Evolutionary conservation across 1,139 yeast genomes (phyloP).

Genomic region (Candida mesenterica): DNA sequence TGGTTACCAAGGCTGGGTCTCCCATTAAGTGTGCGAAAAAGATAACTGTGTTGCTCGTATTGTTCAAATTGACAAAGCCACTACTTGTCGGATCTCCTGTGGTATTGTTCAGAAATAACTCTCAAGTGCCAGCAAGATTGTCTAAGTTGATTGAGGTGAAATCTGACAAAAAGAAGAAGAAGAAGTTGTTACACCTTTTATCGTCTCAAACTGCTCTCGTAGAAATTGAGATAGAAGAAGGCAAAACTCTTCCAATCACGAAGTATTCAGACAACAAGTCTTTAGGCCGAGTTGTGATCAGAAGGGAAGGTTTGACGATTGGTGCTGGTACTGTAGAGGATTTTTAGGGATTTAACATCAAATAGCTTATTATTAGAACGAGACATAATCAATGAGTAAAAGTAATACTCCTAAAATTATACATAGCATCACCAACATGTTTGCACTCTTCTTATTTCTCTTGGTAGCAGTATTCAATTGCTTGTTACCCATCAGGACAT

Average conservation of each 20-base stretch:
- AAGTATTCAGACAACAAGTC: slow-evolving; percentile 57
- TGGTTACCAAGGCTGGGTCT: slow-evolving; percentile 53
- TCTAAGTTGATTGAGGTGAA: slow-evolving; percentile 52
- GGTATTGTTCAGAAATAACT: slow-evolving; percentile 77
- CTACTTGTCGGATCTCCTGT: slow-evolving; percentile 81
- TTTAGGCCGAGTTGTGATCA: slow-evolving; percentile 77
- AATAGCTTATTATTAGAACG: slow-evolving; percentile 20
- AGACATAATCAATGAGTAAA: slow-evolving; percentile 59
- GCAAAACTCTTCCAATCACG: slow-evolving; percentile 60
- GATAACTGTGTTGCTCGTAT: slow-evolving; percentile 56
- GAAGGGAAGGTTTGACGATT: slow-evolving; percentile 82
- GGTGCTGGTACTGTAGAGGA: slow-evolving; percentile 74
- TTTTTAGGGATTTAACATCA: slow-evolving; percentile 6
- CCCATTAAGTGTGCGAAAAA: slow-evolving; percentile 46
- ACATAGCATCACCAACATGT: slow-evolving; percentile 60
- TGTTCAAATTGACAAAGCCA: slow-evolving; percentile 75
- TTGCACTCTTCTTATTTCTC: slow-evolving; percentile 69
- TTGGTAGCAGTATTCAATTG: slow-evolving; percentile 70
- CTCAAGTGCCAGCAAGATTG: slow-evolving; percentile 73
- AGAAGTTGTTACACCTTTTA: slow-evolving; percentile 66
- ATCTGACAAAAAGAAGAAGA: slow-evolving; percentile 46
- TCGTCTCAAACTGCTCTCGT: slow-evolving; percentile 74
- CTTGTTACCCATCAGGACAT: slow-evolving; percentile 72
- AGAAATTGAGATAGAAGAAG: slow-evolving; percentile 57
- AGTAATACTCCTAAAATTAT: slow-evolving; percentile 61